Conservation (phyloP, 2,329 filamentous ascomycete genomes). For the Catunica adiposa region DNA sequence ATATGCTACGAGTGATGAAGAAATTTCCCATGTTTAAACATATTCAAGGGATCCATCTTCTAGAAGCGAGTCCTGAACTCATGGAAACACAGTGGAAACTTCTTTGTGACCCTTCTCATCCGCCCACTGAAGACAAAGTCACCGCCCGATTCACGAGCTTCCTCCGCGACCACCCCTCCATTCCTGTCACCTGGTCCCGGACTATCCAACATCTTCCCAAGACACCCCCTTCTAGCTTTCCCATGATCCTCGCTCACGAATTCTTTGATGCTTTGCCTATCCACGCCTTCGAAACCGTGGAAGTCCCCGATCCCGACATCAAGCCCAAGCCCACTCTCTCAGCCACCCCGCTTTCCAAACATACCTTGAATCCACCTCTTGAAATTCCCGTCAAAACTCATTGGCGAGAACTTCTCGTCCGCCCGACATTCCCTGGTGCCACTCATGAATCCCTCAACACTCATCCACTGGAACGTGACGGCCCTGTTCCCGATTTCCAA, state of each 20-base stretch:
- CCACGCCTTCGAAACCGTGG: conserved; percentile 73
- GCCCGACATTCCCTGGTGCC: conserved; percentile 41
- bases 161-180: conserved; percentile 25
- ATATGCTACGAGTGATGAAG: conserved; percentile 63
- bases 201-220: conserved; percentile 64
- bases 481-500: conserved; percentile 64
- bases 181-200: conserved; percentile 80
- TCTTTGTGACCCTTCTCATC: conserved; percentile 56
- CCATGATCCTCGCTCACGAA: conserved; percentile 92
- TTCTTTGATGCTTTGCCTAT: conserved; percentile 98
- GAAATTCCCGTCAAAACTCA: conserved; percentile 29
- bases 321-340: conserved; percentile 19
- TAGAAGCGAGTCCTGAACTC: conserved; percentile 77
- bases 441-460: conserved; percentile 38
- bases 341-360: conserved; percentile 5
- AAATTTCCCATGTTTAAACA: conserved; percentile 57
- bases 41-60: conserved; percentile 79
- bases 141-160: neutral
- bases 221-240: conserved; percentile 43
- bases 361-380: conserved; percentile 24
- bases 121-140: conserved; percentile 31
- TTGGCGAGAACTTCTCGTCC: conserved; percentile 73
- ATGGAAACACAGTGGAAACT: conserved; percentile 62
- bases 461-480: conserved; percentile 33
- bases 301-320: conserved; percentile 24